Evolutionary conservation across 2,329 filamentous ascomycete species (phyloP).

Genomic region (Fusarium decemcellulare): DNA sequence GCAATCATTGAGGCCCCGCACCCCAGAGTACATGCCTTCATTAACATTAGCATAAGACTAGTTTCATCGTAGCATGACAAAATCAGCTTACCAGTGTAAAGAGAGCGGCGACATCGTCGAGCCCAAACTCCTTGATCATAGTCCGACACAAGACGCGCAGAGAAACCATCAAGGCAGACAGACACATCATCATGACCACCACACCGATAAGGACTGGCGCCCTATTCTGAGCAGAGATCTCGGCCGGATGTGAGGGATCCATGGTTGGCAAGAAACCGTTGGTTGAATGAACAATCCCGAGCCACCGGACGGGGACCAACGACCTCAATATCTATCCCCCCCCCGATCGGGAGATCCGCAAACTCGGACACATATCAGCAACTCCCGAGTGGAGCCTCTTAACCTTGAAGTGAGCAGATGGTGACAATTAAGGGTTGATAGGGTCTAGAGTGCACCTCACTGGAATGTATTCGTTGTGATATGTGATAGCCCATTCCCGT

Average conservation of each 20-base stretch:
- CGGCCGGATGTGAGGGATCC: neutral
- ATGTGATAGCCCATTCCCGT: neutral
- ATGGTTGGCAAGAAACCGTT: neutral
- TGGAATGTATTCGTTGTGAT: conserved; percentile 2
- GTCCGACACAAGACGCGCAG: conserved; percentile 30
- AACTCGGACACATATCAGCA: neutral
- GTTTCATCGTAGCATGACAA: neutral
- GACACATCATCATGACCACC: neutral
- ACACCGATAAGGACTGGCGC: conserved; percentile 12
- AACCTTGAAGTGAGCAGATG: conserved; percentile 2
- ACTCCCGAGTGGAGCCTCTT: neutral
- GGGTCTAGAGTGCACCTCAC: neutral
- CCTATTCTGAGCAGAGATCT: neutral
- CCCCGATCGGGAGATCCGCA: neutral
- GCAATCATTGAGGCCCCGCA: conserved; percentile 17
- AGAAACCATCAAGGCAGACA: conserved; percentile 12
- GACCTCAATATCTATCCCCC: neutral
- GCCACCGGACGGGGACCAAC: neutral
- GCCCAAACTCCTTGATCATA: neutral
- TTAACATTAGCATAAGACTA: neutral
- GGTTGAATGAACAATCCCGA: neutral
- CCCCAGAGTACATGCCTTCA: conserved; percentile 24
- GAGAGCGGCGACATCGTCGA: conserved; percentile 31
- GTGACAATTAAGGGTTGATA: neutral
- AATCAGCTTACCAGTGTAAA: conserved; percentile 13